Conservation (phyloP, 2,329 filamentous ascomycete species). For the Colletotrichum echinochloae region DNA sequence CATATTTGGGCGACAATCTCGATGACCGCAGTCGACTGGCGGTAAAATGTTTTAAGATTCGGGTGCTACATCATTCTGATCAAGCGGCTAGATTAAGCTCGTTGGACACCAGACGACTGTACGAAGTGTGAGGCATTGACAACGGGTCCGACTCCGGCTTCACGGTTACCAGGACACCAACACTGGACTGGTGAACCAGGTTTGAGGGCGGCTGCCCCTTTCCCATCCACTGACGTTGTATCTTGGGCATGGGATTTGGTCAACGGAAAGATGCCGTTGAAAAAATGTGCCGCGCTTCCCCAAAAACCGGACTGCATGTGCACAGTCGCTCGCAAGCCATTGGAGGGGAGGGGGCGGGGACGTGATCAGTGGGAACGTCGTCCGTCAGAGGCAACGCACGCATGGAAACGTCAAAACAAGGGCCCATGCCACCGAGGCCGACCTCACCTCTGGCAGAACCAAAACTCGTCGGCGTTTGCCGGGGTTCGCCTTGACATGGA, state of each 20-base stretch:
- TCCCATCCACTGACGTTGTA: neutral
- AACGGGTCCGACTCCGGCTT: conserved; percentile 5
- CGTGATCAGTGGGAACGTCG: conserved; percentile 8
- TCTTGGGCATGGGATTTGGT: neutral
- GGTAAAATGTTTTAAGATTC: neutral
- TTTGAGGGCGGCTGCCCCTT: neutral
- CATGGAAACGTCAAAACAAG: conserved; percentile 2
- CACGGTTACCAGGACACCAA: neutral
- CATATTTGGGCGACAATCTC: neutral
- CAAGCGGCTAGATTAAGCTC: conserved; percentile 16
- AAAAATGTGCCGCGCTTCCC: neutral
- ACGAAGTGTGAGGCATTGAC: conserved; percentile 5
- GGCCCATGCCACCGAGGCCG: neutral
- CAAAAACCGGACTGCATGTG: conserved; percentile 3
- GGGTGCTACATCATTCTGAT: conserved; percentile 3
- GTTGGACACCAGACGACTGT: conserved; percentile 5
- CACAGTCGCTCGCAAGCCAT: conserved; percentile 2
- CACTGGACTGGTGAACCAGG: neutral
- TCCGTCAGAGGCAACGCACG: neutral
- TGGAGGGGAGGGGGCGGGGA: neutral
- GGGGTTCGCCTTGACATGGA: neutral
- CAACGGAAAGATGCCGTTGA: neutral
- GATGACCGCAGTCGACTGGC: neutral
- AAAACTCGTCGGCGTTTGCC: neutral
- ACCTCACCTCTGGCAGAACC: neutral